A percentile compares a stretch with the other conserved stretches of the same genome.
These are phyloP conservation scores for Tilletia caries DNA, from an alignment of 1,284 basidiomycete species.

Conservation along the genomic window DNA sequence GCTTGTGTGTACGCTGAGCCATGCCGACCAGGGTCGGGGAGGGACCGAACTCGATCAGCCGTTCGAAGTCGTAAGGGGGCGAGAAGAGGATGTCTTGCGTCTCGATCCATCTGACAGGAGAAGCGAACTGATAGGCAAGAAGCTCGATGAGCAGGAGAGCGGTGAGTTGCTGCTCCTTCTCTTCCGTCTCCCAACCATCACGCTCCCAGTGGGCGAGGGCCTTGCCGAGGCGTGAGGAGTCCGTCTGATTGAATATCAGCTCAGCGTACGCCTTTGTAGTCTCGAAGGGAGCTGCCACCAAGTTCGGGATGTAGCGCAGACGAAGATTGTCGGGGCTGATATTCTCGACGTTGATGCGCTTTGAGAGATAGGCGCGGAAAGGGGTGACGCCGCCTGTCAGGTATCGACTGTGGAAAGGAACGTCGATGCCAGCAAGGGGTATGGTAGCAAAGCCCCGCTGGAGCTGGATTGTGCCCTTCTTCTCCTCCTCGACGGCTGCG, in stretches of 20 bases:
- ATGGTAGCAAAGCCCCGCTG: slow-evolving; percentile 79
- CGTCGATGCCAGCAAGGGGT: slow-evolving; percentile 80
- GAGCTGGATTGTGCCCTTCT: slow-evolving; percentile 85
- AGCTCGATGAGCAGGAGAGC: slow-evolving; percentile 94
- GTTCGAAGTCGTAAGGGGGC: slow-evolving; percentile 77
- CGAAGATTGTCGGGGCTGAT: slow-evolving; percentile 72
- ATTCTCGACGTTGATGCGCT: slow-evolving; percentile 81
- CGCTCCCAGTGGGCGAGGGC: slow-evolving; percentile 89
- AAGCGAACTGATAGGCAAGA: slow-evolving; percentile 83
- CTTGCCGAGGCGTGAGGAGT: slow-evolving; percentile 86
- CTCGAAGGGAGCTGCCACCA: slow-evolving; percentile 90
- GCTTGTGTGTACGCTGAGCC: slow-evolving; percentile 89
- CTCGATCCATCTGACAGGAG: slow-evolving; percentile 87
- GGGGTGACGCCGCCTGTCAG: slow-evolving; percentile 93
- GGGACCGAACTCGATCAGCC: slow-evolving; percentile 91
- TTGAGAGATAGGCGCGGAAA: slow-evolving; percentile 88
- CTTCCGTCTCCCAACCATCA: slow-evolving; percentile 77
- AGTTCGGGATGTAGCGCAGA: slow-evolving; percentile 81
- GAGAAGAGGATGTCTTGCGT: slow-evolving; percentile 93
- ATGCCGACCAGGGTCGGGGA: slow-evolving; percentile 93
- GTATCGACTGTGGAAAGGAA: slow-evolving; percentile 98
- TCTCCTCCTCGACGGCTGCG: slow-evolving; percentile 69
- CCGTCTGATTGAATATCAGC: slow-evolving; percentile 62
- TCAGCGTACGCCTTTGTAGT: slow-evolving; percentile 86
- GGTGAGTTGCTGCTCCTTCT: slow-evolving; percentile 84